Percentiles rank a stretch among this genome's conserved stretches.
phyloP scores from a whole-genome alignment of 768 basidiomycete genomes.

The Naganishia kalamii region DNA sequence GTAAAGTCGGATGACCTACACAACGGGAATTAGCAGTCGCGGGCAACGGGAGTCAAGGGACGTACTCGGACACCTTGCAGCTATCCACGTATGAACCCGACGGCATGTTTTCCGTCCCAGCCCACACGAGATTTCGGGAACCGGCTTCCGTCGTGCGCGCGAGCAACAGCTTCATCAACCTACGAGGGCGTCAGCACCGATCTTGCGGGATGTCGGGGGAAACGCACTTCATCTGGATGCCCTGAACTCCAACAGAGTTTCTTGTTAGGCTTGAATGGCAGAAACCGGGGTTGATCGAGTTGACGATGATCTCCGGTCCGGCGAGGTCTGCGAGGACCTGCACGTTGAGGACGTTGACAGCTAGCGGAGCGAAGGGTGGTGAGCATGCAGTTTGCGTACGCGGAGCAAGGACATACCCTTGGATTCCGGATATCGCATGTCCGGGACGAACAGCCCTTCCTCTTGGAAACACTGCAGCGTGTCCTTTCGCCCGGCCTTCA shows the following conservation, averaged over 20 bases:
- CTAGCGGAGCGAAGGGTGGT: neutral
- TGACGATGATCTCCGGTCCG: constrained; percentile 17
- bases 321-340: neutral
- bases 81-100: constrained; percentile 13
- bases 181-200: neutral
- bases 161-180: constrained; percentile 6
- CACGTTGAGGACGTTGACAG: constrained; percentile 14
- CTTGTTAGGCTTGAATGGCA: constrained; percentile 7
- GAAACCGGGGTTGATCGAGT: constrained; percentile 20
- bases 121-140: constrained; percentile 17
- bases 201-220: neutral
- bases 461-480: constrained; percentile 14
- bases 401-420: constrained; percentile 7
- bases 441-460: neutral
- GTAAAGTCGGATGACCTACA: constrained; percentile 13
- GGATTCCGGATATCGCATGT: constrained; percentile 2
- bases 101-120: constrained; percentile 13
- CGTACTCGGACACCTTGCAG: constrained; percentile 20
- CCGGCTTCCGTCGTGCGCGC: constrained; percentile 19
- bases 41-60: neutral
- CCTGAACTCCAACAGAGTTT: neutral
- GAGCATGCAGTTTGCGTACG: neutral
- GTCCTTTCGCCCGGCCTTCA: constrained; percentile 14
- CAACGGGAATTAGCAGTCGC: neutral
- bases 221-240: neutral